Percentiles rank a stretch among this genome's conserved stretches.
These are phyloP conservation scores for Orychophragmus violaceus DNA, from an alignment of 345 rosid genomes.

Conservation along the genomic window DNA sequence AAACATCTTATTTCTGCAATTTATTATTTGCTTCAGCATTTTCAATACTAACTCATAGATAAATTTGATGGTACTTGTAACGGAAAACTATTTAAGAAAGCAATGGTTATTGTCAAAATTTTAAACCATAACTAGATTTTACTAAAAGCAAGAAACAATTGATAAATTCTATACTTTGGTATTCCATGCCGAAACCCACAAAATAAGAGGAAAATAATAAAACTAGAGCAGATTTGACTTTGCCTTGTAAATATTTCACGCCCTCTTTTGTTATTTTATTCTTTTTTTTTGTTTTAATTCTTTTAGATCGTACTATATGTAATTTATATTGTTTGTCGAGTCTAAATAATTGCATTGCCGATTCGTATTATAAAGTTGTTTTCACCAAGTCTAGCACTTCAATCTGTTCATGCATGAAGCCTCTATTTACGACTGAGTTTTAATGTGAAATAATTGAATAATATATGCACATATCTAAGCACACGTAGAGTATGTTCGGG, in stretches of 20 bases:
- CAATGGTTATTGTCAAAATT: neutral
- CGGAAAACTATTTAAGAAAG: neutral
- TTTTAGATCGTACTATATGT: neutral
- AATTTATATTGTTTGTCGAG: neutral
- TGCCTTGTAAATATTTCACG: constrained; percentile 7
- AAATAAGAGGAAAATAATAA: constrained; percentile 10
- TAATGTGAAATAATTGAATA: too few relatives aligned
- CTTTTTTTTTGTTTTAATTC: too few relatives aligned
- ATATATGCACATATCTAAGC: too few relatives aligned
- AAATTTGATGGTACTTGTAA: constrained; percentile 9
- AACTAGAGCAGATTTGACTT: constrained; percentile 32
- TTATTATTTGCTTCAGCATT: too few relatives aligned
- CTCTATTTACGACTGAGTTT: too few relatives aligned
- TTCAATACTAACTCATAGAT: too few relatives aligned
- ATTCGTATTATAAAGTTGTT: neutral
- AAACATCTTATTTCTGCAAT: too few relatives aligned
- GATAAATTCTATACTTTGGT: constrained; percentile 39
- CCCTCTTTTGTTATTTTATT: neutral
- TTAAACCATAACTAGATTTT: neutral
- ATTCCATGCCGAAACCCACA: constrained; percentile 36
- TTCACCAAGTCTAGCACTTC: too few relatives aligned
- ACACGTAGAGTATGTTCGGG: too few relatives aligned
- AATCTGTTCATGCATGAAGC: too few relatives aligned
- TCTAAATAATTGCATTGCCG: neutral
- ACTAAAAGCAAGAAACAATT: constrained; percentile 31